phyloP scores from a whole-genome alignment of 2,329 filamentous ascomycete genomes.

The Onygena corvina region DNA sequence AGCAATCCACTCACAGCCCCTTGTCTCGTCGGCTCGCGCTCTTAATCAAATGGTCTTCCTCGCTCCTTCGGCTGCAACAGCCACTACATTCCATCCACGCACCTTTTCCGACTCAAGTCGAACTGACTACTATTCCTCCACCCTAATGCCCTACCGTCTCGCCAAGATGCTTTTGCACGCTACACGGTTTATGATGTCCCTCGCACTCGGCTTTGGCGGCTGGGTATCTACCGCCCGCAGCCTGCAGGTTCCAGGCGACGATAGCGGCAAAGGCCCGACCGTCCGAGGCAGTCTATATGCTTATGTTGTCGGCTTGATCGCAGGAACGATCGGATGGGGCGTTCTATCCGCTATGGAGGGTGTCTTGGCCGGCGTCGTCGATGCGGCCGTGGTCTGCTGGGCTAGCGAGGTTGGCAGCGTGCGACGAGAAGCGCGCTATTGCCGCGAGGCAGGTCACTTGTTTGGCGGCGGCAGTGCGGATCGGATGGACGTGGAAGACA shows the following conservation, averaged over 20 bases:
- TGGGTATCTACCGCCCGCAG: constrained; percentile 88
- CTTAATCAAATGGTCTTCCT: constrained; percentile 75
- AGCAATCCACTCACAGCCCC: constrained; percentile 79
- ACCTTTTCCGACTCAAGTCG: constrained; percentile 32
- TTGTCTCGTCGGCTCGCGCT: constrained; percentile 64
- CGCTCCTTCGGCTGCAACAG: constrained; percentile 53
- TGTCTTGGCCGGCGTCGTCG: constrained; percentile 72
- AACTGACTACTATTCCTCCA: constrained; percentile 33
- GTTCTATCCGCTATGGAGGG: constrained; percentile 85
- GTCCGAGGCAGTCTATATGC: constrained; percentile 77
- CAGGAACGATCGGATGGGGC: constrained; percentile 89
- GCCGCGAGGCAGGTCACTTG: constrained; percentile 77
- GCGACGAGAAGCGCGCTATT: constrained; percentile 57
- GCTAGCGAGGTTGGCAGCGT: constrained; percentile 69
- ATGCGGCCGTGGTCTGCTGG: constrained; percentile 86
- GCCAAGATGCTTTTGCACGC: constrained; percentile 86
- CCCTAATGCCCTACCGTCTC: constrained; percentile 74
- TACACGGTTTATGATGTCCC: constrained; percentile 80
- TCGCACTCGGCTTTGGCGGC: constrained; percentile 82
- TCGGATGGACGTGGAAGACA: constrained; percentile 2
- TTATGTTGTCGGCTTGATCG: constrained; percentile 84
- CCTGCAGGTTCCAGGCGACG: constrained; percentile 46
- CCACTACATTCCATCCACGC: constrained; percentile 48
- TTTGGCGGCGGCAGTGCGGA: constrained; percentile 51
- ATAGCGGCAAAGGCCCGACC: constrained; percentile 30